Conservation (phyloP, 352 stramenopile genomes). For the Phytophthora cactorum region DNA sequence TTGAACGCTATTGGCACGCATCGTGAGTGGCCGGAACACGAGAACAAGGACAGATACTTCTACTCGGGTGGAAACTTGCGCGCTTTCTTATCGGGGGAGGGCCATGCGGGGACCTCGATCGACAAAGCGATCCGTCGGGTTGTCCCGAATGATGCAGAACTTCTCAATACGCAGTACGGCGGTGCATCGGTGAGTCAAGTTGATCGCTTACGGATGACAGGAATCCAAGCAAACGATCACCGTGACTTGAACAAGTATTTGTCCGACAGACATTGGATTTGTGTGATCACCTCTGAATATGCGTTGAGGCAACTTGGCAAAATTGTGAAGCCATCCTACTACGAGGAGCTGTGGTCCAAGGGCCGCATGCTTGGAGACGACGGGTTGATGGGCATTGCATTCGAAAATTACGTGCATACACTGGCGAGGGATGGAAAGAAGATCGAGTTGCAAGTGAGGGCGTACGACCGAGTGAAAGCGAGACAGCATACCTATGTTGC, state of each 20-base stretch:
- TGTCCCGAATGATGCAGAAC: neutral
- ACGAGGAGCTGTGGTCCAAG: neutral
- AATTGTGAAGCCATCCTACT: constrained; percentile 1
- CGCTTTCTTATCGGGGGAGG: too few relatives aligned
- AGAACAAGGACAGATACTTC: too few relatives aligned
- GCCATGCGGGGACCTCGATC: neutral
- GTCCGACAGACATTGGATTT: neutral
- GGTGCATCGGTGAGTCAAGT: neutral
- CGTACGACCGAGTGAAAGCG: neutral
- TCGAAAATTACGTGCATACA: constrained; percentile 1
- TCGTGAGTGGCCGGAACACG: constrained; percentile 19
- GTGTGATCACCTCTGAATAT: neutral
- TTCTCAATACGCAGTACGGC: neutral
- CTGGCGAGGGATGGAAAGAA: constrained; percentile 1
- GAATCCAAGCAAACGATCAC: neutral
- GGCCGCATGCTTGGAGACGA: constrained; percentile 3
- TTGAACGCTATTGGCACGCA: constrained; percentile 31
- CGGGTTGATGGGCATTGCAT: neutral
- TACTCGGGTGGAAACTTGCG: too few relatives aligned
- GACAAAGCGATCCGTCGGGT: neutral
- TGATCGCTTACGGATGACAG: constrained; percentile 3
- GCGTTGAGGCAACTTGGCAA: neutral
- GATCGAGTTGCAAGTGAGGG: constrained; percentile 6
- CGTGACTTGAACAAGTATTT: constrained; percentile 1
- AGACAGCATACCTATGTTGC: neutral